phyloP scores from a whole-genome alignment of 2,329 filamentous ascomycete genomes.

The Verticillium nubilum region DNA sequence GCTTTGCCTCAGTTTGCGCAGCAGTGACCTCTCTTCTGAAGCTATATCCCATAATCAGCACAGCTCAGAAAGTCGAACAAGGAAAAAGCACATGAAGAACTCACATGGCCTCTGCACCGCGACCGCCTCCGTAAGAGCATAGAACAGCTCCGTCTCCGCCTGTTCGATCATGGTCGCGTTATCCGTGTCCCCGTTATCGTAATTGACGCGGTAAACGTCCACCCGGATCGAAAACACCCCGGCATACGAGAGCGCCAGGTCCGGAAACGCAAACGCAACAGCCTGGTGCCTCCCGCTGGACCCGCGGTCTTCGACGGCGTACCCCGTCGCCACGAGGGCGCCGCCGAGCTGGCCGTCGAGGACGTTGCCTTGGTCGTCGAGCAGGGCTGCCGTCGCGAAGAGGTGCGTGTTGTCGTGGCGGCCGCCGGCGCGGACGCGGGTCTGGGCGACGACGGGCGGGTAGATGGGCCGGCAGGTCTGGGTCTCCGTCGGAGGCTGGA shows the following conservation, averaged over 20 bases:
- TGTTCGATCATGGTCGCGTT: not conserved
- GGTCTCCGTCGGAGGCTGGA: not conserved
- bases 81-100: not conserved
- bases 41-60: not conserved
- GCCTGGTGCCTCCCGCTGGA: slow-evolving; percentile 4
- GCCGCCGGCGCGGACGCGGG: slow-evolving; percentile 5
- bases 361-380: slow-evolving; percentile 12
- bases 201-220: slow-evolving; percentile 19
- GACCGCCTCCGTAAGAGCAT: not conserved
- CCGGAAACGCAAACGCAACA: slow-evolving; percentile 18
- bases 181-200: not conserved
- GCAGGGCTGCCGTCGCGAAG: slow-evolving; percentile 20
- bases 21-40: not conserved
- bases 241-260: slow-evolving; percentile 15
- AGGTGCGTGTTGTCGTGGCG: slow-evolving; percentile 10
- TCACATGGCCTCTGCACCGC: not conserved
- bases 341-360: slow-evolving; percentile 15
- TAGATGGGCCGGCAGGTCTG: slow-evolving; percentile 9
- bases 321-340: slow-evolving; percentile 12
- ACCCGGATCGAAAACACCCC: slow-evolving; percentile 21
- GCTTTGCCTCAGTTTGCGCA: not conserved
- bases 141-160: not conserved
- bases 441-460: slow-evolving; percentile 16
- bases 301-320: slow-evolving; percentile 4
- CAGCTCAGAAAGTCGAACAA: not conserved